Percentiles rank a stretch among this genome's conserved stretches.
phyloP scores from a whole-genome alignment of 1,139 yeast genomes.

The Saccharomyces hybrid region DNA sequence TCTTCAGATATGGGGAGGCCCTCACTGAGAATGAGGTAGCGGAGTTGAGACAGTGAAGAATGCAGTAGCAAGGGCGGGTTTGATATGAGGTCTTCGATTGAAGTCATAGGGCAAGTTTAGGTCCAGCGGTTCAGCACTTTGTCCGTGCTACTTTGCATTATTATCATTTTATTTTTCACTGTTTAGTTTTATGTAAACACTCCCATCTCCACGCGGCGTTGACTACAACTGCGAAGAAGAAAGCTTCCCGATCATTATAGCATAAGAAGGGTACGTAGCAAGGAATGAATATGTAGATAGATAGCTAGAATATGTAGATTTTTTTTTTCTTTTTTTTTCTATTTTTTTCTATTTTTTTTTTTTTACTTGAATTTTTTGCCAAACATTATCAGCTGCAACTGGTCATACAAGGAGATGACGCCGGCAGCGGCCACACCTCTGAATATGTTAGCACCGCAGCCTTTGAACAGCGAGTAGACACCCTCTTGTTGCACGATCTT shows the following conservation, averaged over 20 bases:
- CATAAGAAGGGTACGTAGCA: neutral
- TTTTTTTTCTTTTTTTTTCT: neutral
- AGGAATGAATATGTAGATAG: neutral
- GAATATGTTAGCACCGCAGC: no score
- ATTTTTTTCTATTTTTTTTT: neutral
- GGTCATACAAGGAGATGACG: no score
- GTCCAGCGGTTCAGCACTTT: neutral
- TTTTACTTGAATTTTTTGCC: no score
- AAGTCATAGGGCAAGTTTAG: constrained; percentile 12
- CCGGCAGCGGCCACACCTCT: no score
- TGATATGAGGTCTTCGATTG: constrained; percentile 26
- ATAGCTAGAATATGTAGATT: neutral
- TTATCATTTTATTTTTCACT: neutral
- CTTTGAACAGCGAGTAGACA: no score
- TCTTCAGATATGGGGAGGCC: constrained; percentile 52
- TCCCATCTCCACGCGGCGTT: neutral
- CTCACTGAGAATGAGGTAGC: constrained; percentile 75
- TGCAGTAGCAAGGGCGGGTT: constrained; percentile 42
- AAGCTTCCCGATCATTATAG: neutral
- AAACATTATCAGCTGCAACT: no score
- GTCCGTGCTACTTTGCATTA: neutral
- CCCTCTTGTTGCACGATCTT: no score
- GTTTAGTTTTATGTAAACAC: neutral
- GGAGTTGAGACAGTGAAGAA: constrained; percentile 64
- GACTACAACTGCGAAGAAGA: neutral